Evolutionary conservation across 140 eudicot genomes (phyloP), one percentile per base, ranked within the genome.

Genomic region (Flaveria floridana): DNA sequence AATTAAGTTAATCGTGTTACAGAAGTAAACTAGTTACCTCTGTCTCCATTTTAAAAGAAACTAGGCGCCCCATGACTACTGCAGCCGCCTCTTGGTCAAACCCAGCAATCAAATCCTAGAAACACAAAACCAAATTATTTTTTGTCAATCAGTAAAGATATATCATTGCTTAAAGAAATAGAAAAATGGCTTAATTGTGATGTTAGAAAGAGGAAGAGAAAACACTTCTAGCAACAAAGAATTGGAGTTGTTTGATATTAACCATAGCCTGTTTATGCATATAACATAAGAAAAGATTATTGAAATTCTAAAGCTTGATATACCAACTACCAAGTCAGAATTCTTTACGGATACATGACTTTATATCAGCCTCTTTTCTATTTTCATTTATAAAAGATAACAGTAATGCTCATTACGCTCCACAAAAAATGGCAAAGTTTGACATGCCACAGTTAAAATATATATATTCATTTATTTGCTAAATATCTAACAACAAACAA

Each of bases 51-150:
- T 90, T 94, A 78, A 88, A 88, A 48, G 99, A 94, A 85, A 94
- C 97, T 53, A 86, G 87, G 28, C 99, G 96, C 53, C 97, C 96
- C 89, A 89, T 85, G 74, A 91, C 96, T 64, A 87, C 99, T 65
- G 96, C 96, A 46, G 99, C 99, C 77, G 99, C 95, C 85, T 90
- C 99, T 94, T 94, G 99, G 79, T 94, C 99, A 88, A 94, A 94
- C 68, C 99, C 99, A 61, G 97, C 87, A 80, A 94, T 76, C 61
- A 94, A 74, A 63, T 90, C 99, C 99, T 90, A 81, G 47, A 85
- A 14, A 74, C 77, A 41, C 71, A 37, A 73, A 28, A 80, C 21
- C 62, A 77, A 69, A n/a, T 21, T 48, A 1, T 7, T 42, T 65
- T 68, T 16, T 46, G 66, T 56, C 61, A 58, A 16, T 73, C 12